These are phyloP conservation scores for Coniochaeta ligniaria DNA, from an alignment of 2,329 filamentous ascomycete genomes.

Conservation along the genomic window DNA sequence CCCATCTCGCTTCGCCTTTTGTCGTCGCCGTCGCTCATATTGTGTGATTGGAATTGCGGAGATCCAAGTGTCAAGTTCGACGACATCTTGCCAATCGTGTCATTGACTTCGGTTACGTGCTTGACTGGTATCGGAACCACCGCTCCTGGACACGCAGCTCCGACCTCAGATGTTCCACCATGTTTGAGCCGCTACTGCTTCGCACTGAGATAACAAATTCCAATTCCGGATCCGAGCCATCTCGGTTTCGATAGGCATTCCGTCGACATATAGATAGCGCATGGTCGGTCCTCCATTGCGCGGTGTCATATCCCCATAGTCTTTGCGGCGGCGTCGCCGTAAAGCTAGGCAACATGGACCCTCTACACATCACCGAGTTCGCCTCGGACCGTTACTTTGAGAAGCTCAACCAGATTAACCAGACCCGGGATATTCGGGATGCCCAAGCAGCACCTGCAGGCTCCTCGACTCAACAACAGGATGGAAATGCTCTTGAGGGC, in stretches of 20 bases:
- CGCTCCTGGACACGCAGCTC: background rate
- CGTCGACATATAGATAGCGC: conserved; percentile 2
- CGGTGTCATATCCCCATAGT: conserved; percentile 9
- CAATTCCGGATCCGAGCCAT: conserved; percentile 6
- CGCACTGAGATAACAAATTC: conserved; percentile 13
- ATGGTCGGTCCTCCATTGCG: conserved; percentile 5
- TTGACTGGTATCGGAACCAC: background rate
- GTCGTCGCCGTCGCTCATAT: background rate
- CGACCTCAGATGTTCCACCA: conserved; percentile 21
- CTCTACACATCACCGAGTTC: conserved; percentile 58
- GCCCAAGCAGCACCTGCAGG: conserved; percentile 22
- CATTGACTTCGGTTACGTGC: too few relatives aligned
- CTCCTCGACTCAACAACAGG: conserved; percentile 13
- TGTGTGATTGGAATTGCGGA: background rate
- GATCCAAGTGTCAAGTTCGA: background rate
- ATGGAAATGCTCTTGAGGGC: conserved; percentile 4
- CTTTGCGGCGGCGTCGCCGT: conserved; percentile 12
- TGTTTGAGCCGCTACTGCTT: conserved; percentile 20
- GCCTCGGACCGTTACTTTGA: conserved; percentile 58
- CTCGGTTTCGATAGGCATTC: conserved; percentile 12
- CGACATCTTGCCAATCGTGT: too few relatives aligned
- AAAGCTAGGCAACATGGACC: conserved; percentile 40
- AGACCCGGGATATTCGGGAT: too few relatives aligned
- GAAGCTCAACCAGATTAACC: conserved; percentile 44
- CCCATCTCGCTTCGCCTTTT: background rate